These are phyloP conservation scores for Nakataea oryzae DNA, from an alignment of 2,329 filamentous ascomycete species.

Conservation along the genomic window DNA sequence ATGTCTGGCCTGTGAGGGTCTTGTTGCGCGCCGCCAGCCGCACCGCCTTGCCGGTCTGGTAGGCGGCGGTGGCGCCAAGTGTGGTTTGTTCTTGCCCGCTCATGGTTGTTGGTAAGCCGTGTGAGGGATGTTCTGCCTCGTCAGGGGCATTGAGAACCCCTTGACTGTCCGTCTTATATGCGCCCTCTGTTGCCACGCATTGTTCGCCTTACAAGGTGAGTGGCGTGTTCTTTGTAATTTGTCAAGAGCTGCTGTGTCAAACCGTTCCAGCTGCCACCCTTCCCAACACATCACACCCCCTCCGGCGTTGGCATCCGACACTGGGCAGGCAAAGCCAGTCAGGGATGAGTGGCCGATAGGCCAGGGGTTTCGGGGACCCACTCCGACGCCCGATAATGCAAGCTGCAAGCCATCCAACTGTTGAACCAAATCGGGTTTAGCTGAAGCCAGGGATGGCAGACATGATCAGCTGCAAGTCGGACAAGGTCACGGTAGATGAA, in stretches of 20 bases:
- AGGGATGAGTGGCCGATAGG: not conserved
- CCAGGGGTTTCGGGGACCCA: not conserved
- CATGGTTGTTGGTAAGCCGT: not conserved
- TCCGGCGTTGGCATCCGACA: no score
- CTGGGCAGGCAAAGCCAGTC: not conserved
- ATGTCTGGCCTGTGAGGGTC: constrained; percentile 30
- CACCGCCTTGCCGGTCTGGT: constrained; percentile 21
- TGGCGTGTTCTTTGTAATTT: not conserved
- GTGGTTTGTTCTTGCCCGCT: not conserved
- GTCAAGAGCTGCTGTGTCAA: no score
- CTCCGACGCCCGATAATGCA: not conserved
- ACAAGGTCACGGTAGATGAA: not conserved
- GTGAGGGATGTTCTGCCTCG: not conserved
- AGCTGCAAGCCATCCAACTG: not conserved
- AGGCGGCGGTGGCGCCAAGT: not conserved
- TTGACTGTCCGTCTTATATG: not conserved
- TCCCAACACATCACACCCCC: not conserved
- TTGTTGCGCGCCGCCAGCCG: constrained; percentile 31
- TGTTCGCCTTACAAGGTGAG: not conserved
- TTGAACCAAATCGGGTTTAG: no score
- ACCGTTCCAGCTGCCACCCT: no score
- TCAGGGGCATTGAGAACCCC: not conserved
- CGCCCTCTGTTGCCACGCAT: not conserved
- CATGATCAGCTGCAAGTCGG: not conserved
- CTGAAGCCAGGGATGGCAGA: not conserved